A percentile compares a stretch with the other conserved stretches of the same genome.
phyloP scores from a whole-genome alignment of 1,284 basidiomycete genomes.

The Heterobasidion annosum region DNA sequence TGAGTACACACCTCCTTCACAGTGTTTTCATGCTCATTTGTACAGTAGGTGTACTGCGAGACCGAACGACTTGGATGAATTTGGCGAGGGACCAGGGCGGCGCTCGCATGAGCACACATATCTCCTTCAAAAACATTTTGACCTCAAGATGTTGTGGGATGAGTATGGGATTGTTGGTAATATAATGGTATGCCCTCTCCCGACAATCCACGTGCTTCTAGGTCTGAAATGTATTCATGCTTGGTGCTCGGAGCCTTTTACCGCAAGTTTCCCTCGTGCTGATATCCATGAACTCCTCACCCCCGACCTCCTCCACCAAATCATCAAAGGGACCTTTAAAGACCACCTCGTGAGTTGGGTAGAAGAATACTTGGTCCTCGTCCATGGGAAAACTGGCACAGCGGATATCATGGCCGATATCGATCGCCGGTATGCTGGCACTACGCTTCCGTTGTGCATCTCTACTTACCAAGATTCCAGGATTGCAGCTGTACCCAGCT shows the following conservation, averaged over 20 bases:
- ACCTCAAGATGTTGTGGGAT: constrained; percentile 1
- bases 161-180: constrained; percentile 2
- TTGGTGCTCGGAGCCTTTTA: constrained; percentile 21
- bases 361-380: constrained; percentile 17
- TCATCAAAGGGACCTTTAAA: constrained; percentile 30
- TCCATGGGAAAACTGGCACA: constrained; percentile 9
- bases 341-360: constrained; percentile 30
- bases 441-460: not conserved
- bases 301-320: constrained; percentile 29
- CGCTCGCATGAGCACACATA: constrained; percentile 1
- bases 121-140: not conserved
- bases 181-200: not conserved
- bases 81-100: not conserved
- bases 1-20: not conserved
- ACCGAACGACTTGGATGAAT: not conserved
- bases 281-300: constrained; percentile 26
- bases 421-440: not conserved
- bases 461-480: not conserved
- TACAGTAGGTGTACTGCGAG: constrained; percentile 1
- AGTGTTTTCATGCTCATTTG: not conserved
- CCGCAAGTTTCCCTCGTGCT: constrained; percentile 20
- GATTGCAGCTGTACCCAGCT: constrained; percentile 7
- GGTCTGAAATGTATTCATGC: not conserved
- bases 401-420: constrained; percentile 20
- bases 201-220: not conserved